Base-by-base conservation (phyloP, 106 monocot genomes). In the Chionographis japonica region DNA sequence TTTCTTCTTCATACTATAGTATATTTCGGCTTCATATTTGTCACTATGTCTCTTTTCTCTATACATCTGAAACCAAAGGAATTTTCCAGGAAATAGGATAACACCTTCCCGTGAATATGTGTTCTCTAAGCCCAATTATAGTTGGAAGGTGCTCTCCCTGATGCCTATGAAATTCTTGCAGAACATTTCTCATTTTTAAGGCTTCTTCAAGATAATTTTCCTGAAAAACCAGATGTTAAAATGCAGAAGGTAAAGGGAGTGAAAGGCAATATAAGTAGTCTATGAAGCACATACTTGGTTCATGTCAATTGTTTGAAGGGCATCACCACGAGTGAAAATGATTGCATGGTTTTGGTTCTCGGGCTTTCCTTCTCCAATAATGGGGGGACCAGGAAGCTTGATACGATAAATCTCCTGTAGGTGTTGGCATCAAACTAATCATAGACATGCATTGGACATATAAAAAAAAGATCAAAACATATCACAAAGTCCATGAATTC, bases 271-370 rank as follows among this genome's bases (percentile, higher is more conserved):
- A 6, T 46, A 37, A 61, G 15, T 70, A 16, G 6, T 38, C 36
- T 1, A 55, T 18, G 18, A 36, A 37, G 58, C 50, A 60, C 42
- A 46, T 80, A 86, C 90, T 78, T 90, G 90, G 62, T 90, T 90
- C 90, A 90, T 90, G 61, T 90, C 90, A 40, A 90, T 90, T 75
- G 90, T 78, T 75, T 90, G 90, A 35, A 90, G 86, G 20, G 86
- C 90, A 64, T 90, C 86, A 58, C 90, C 90, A 62, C 90, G 90
- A 50, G 86, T 90, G 61, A 86, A 90, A 66, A 90, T 86, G 70
- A 90, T 90, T 58, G 85, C 90, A 74, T 90, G 86, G 50, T 90
- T 90, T 76, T 90, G 90, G 58, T 90, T 90, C 57, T 90, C 90
- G 64, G 90, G 90, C 60, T 90, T 90, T 60, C 90, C 90, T 86